Evolutionary conservation across 2,329 filamentous ascomycete genomes (phyloP).

Genomic region (Alternaria dauci): DNA sequence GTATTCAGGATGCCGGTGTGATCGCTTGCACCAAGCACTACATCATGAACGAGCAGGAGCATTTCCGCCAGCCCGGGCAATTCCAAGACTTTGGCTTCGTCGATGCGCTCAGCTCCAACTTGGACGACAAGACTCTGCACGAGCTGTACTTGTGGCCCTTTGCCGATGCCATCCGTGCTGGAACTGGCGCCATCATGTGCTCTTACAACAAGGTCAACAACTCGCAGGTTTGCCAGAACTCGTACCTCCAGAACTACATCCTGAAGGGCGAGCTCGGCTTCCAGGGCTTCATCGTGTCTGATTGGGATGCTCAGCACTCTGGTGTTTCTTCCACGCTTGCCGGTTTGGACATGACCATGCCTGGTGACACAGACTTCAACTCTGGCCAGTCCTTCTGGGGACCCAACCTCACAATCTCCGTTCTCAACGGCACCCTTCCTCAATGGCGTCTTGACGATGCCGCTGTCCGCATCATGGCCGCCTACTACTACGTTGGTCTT

Average conservation of each 20-base stretch:
- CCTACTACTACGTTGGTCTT: constrained; percentile 70
- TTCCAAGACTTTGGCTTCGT: constrained; percentile 68
- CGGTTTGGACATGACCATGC: constrained; percentile 87
- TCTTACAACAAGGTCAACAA: constrained; percentile 83
- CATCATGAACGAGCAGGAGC: constrained; percentile 68
- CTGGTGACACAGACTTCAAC: constrained; percentile 79
- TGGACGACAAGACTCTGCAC: constrained; percentile 71
- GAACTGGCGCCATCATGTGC: constrained; percentile 62
- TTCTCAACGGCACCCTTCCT: constrained; percentile 88
- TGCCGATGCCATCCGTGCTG: constrained; percentile 60
- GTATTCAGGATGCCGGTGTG: constrained; percentile 82
- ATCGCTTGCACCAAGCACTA: constrained; percentile 77
- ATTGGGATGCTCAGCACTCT: constrained; percentile 79
- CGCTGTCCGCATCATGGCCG: constrained; percentile 79
- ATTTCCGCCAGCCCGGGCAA: constrained; percentile 70
- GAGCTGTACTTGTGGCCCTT: constrained; percentile 70
- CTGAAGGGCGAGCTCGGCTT: constrained; percentile 83
- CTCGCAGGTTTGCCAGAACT: constrained; percentile 82
- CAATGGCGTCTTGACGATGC: constrained; percentile 91
- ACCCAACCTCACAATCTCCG: constrained; percentile 83
- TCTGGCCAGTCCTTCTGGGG: constrained; percentile 81
- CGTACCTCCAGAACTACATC: constrained; percentile 75
- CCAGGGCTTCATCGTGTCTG: constrained; percentile 67
- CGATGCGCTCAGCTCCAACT: constrained; percentile 67
- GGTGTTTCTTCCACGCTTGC: constrained; percentile 72